These are phyloP conservation scores for Trypanosomatidae sp. DNA, from an alignment of 208 protist genomes.

Conservation along the genomic window DNA sequence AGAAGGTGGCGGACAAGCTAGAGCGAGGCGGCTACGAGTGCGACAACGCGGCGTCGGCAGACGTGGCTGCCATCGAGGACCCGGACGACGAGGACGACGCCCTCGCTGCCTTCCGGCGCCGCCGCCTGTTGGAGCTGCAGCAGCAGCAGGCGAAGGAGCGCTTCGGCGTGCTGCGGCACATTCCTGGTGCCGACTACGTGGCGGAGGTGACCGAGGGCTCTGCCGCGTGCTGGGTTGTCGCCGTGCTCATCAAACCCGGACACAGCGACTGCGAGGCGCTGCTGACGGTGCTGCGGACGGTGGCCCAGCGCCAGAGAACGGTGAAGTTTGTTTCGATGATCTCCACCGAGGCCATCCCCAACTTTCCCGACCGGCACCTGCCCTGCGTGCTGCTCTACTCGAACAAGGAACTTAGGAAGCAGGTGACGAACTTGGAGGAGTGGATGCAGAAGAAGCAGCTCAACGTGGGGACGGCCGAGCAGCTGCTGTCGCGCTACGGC, in stretches of 20 bases:
- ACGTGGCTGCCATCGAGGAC: slow-evolving; percentile 19
- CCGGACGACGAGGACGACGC: slow-evolving; percentile 80
- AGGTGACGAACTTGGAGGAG: slow-evolving; percentile 60
- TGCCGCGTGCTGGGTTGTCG: slow-evolving; percentile 66
- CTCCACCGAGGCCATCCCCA: slow-evolving; percentile 72
- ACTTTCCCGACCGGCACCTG: slow-evolving; percentile 75
- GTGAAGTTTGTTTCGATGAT: slow-evolving; percentile 89
- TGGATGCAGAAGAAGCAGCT: slow-evolving; percentile 51
- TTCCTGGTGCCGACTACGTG: slow-evolving; percentile 74
- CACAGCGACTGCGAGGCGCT: slow-evolving; percentile 74
- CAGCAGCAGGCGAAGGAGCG: slow-evolving; percentile 37
- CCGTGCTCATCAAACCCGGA: slow-evolving; percentile 64
- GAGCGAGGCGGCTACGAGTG: slow-evolving; percentile 57
- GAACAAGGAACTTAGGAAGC: slow-evolving; percentile 57
- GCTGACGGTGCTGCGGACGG: slow-evolving; percentile 63
- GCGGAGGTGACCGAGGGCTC: slow-evolving; percentile 83
- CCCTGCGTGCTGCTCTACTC: slow-evolving; percentile 87
- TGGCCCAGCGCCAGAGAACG: slow-evolving; percentile 60
- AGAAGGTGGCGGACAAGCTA: slow-evolving; percentile 64
- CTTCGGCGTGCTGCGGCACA: slow-evolving; percentile 74
- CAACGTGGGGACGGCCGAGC: slow-evolving; percentile 51
- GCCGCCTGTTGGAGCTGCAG: slow-evolving; percentile 67
- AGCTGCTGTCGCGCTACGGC: slow-evolving; percentile 36
- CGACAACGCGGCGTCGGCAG: slow-evolving; percentile 8
- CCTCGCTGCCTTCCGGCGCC: slow-evolving; percentile 51